Percentiles rank a stretch among this genome's conserved stretches.
Evolutionary conservation across 495 filamentous ascomycete species (phyloP).

Genomic region (Aeminium ludgeri): DNA sequence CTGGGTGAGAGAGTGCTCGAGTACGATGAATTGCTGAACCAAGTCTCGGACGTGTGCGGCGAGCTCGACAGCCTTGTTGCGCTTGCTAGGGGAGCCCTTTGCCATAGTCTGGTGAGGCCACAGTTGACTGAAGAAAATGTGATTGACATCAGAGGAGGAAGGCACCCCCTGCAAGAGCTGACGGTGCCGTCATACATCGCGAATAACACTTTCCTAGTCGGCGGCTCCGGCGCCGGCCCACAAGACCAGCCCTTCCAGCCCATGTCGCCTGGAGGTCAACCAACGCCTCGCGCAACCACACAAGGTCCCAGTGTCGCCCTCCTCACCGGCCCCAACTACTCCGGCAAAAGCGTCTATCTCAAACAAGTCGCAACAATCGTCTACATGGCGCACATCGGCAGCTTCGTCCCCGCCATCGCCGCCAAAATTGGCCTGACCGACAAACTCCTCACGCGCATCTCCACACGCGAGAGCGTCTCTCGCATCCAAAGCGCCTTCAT

Average conservation of each 20-base stretch:
- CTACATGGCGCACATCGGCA: constrained; percentile 82
- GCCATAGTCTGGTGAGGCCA: constrained; percentile 56
- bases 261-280: not conserved
- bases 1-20: constrained; percentile 56
- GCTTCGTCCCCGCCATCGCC: constrained; percentile 67
- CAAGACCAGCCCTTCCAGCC: not conserved
- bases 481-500: constrained; percentile 81
- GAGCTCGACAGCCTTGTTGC: constrained; percentile 68
- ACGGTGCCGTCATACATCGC: constrained; percentile 73
- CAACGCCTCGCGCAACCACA: not conserved
- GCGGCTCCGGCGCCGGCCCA: constrained; percentile 30
- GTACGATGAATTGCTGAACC: constrained; percentile 48
- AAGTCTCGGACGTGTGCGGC: constrained; percentile 60
- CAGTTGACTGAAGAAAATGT: constrained; percentile 54
- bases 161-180: constrained; percentile 77
- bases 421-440: constrained; percentile 81
- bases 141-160: constrained; percentile 64
- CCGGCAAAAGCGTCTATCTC: constrained; percentile 90
- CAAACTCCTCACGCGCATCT: constrained; percentile 77
- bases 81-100: constrained; percentile 58
- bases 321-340: constrained; percentile 88
- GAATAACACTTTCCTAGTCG: constrained; percentile 56
- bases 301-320: constrained; percentile 55
- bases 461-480: constrained; percentile 74
- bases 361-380: constrained; percentile 92